Evolutionary conservation across 768 basidiomycete genomes (phyloP).

Genomic region (Trametes meyenii): DNA sequence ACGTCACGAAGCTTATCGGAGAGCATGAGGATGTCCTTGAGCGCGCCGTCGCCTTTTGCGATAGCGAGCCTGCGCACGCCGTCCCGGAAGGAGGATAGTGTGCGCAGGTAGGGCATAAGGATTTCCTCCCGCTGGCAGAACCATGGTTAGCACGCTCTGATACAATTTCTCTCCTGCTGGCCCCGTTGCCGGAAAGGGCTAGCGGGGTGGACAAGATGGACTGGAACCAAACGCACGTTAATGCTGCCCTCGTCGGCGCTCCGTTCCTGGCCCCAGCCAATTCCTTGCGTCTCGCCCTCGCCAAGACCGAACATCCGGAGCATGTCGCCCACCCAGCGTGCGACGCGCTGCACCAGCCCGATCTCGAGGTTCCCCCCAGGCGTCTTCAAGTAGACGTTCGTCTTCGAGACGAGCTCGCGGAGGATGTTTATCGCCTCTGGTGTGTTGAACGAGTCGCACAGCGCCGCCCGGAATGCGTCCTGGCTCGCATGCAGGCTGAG

Average conservation of each 20-base stretch:
- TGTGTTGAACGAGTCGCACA: constrained; percentile 98
- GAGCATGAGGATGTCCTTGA: constrained; percentile 81
- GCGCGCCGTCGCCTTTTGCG: constrained; percentile 59
- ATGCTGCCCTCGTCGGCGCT: constrained; percentile 44
- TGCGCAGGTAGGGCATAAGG: constrained; percentile 86
- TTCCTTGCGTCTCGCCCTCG: constrained; percentile 62
- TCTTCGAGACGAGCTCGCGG: constrained; percentile 78
- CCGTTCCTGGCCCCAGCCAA: constrained; percentile 85
- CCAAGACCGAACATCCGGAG: constrained; percentile 80
- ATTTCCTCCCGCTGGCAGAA: constrained; percentile 72
- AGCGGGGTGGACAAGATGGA: constrained; percentile 2
- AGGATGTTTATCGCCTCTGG: constrained; percentile 77
- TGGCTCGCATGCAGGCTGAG: constrained; percentile 76
- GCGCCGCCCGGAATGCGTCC: constrained; percentile 75
- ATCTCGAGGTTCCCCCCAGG: constrained; percentile 63
- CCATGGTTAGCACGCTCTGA: constrained; percentile 14
- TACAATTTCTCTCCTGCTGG: background rate
- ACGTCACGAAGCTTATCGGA: constrained; percentile 89
- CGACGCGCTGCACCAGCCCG: constrained; percentile 61
- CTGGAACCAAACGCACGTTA: constrained; percentile 48
- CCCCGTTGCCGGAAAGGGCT: background rate
- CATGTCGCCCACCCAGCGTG: constrained; percentile 74
- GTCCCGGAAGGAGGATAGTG: constrained; percentile 90
- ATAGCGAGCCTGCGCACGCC: constrained; percentile 84
- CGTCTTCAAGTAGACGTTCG: constrained; percentile 85